A percentile compares a stretch with the other conserved stretches of the same genome.
Evolutionary conservation across 1,284 basidiomycete genomes (phyloP).

Genomic region (Ustilago tritici): DNA sequence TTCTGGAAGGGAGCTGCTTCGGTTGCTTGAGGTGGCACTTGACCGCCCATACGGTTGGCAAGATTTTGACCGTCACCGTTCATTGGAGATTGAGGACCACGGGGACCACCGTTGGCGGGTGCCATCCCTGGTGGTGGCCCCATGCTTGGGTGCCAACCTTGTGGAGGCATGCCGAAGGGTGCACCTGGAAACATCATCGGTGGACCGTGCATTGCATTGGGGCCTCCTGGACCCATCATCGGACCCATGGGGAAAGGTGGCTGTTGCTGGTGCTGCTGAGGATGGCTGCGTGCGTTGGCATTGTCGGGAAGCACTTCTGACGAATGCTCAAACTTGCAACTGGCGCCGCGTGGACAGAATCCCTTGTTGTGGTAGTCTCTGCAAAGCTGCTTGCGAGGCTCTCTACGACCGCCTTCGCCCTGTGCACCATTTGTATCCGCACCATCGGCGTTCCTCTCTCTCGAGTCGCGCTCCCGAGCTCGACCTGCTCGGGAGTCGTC

Average conservation of each 20-base stretch:
- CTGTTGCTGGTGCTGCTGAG: slow-evolving; percentile 20
- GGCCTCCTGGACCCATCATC: slow-evolving; percentile 43
- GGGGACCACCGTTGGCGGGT: slow-evolving; percentile 16
- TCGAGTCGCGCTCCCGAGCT: slow-evolving; percentile 38
- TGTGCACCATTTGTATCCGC: slow-evolving; percentile 27
- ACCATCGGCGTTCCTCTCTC: slow-evolving; percentile 24
- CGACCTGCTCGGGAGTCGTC: slow-evolving; percentile 23
- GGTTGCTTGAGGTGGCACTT: slow-evolving; percentile 20
- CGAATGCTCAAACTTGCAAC: slow-evolving; percentile 87
- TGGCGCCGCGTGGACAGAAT: slow-evolving; percentile 88
- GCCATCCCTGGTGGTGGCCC: slow-evolving; percentile 35
- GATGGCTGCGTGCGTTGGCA: slow-evolving; percentile 25
- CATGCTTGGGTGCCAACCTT: slow-evolving; percentile 48
- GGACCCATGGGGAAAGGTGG: slow-evolving; percentile 37
- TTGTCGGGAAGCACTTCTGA: slow-evolving; percentile 41
- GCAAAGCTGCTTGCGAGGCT: slow-evolving; percentile 56
- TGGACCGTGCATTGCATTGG: slow-evolving; percentile 38
- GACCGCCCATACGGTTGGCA: slow-evolving; percentile 41
- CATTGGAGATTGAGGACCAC: slow-evolving; percentile 7
- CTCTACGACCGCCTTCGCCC: slow-evolving; percentile 21
- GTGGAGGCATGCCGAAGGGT: slow-evolving; percentile 49
- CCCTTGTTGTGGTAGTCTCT: slow-evolving; percentile 71
- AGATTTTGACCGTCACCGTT: slow-evolving; percentile 42
- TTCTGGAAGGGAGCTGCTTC: slow-evolving; percentile 17
- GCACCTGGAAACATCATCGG: slow-evolving; percentile 53